Base-by-base conservation (phyloP, 805 yeast species). In the Hanseniaspora mollemarum region DNA sequence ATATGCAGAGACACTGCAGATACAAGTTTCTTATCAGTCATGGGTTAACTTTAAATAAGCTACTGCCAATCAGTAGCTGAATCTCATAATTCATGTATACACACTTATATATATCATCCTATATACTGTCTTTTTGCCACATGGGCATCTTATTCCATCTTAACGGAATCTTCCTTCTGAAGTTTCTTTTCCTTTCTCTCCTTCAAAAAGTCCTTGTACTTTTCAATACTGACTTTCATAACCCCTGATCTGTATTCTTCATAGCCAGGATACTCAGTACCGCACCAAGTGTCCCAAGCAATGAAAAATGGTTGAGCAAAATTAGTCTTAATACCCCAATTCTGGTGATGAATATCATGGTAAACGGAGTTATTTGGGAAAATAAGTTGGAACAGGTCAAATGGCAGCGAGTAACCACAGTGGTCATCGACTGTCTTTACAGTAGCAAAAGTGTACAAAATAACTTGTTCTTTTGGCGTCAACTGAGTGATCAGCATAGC, bases 371-470 rank as follows among this genome's bases (percentile, higher is more conserved):
- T 87, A 69, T 92, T 92, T 56, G 96, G 97, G 76, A 92, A 92
- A 21, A 90, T 52, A 39, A 78, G 62, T 71, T 92, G 98, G 73
- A 92, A 83, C 21, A 88, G 79, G 66, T 92, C 98, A 64, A 71
- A 83, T 15, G 97, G 97, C 51, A 92, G 71, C 26, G 88, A 79
- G 66, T 90, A 92, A n/a, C 98, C 98, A 66, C 97, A 92, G 67
- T 92, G 98, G 65, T 92, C 98, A 64, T 92, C 97, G 45, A 92
- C 95, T 1, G 98, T 92, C 67, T 92, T 92, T 76, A 92, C 67
- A 1, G 98, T 92, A 15, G 96, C 85, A 64, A 92, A 86, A 1
- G 90, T 79, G 67, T 73, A 92, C 51, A 92, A 69, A 12, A 83
- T 57, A 21, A 83, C 69, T 46, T 81, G 70, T 67, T 92, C 97